Base-by-base conservation (phyloP, 164 flowering plant species). In the Platanus orientalis region DNA sequence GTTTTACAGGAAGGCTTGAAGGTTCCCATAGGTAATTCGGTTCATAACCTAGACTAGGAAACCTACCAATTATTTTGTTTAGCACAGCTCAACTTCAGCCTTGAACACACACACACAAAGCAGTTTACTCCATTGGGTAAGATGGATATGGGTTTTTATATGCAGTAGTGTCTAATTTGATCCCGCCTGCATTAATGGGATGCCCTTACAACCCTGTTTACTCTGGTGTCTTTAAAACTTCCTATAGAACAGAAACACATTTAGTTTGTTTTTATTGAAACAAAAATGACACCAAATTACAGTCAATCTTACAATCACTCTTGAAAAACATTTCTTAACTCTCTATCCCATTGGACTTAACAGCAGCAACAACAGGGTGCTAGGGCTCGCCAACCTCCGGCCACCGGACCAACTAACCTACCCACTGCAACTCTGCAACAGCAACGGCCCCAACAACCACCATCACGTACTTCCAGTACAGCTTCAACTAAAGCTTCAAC, bases 401-500 rank as follows among this genome's bases (percentile, higher is more conserved):
- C 56, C 34, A 20, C 75, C 54, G 47, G 71, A 50, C 29, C 78
- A 45, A 75, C 66, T 51, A 77, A 66, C 25, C 72, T 65, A 57
- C 51, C 81, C 53, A 42, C 80, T 48, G 48, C 74, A n/a, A 48
- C 61, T 42, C 9, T 73, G 26, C 71, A 53, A 45, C 73, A 12
- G 78, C 73, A 47, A 58, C 42, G 19, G 23, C 23, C 54, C 24
- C 66, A 57, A 55, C 61, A 79, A 65, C 85, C 83, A 29, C 68
- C 83, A 48, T 81, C 87, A 60, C 87, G 84, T 21, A 60, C 81
- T 34, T 73, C 84, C 32, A 81, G 78, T 62, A 50, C 76, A 69
- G 72, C 83, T 27, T 78, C 92, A 29, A 75, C 78, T 62, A 50
- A 75, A 69, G 72, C 83, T 27, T 78, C 92, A 29, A 75, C 78